Evolutionary conservation across 148 eudicot species (phyloP).

Genomic region (Fagopyrum tataricum): DNA sequence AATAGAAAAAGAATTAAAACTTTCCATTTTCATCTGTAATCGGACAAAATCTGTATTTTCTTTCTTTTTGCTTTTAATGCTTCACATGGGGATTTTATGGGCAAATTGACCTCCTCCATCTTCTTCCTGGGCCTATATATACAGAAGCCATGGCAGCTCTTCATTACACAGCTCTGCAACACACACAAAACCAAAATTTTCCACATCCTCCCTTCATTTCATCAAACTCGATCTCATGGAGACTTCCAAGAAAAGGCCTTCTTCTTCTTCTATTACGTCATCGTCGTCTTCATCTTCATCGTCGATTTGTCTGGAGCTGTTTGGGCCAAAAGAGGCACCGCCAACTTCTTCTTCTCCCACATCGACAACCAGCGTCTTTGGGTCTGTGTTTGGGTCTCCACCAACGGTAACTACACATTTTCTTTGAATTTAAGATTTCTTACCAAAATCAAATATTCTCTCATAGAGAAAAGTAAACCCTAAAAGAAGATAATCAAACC

Average conservation of each 20-base stretch:
- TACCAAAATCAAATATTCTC: not conserved
- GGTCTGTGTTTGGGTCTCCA: constrained; percentile 23
- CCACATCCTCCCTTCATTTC: not conserved
- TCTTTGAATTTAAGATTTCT: not conserved
- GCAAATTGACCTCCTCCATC: not conserved
- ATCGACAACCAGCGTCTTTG: constrained; percentile 16
- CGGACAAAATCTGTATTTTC: not conserved
- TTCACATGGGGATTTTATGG: constrained; percentile 4
- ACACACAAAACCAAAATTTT: not conserved
- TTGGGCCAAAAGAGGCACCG: constrained; percentile 12
- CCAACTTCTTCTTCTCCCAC: not conserved
- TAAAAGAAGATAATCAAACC: no score
- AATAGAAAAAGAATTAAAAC: not conserved
- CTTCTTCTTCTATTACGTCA: not conserved
- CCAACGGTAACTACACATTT: not conserved
- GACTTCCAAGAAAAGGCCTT: not conserved
- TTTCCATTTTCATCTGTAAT: not conserved
- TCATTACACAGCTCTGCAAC: not conserved
- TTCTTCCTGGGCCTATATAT: not conserved
- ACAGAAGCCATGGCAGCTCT: not conserved
- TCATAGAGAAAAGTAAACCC: no score
- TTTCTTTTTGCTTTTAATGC: not conserved
- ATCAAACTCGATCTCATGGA: not conserved
- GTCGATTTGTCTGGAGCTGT: constrained; percentile 13
- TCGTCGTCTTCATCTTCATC: constrained; percentile 8